Conservation (phyloP, 768 basidiomycete species). For the Auriscalpium vulgare region DNA sequence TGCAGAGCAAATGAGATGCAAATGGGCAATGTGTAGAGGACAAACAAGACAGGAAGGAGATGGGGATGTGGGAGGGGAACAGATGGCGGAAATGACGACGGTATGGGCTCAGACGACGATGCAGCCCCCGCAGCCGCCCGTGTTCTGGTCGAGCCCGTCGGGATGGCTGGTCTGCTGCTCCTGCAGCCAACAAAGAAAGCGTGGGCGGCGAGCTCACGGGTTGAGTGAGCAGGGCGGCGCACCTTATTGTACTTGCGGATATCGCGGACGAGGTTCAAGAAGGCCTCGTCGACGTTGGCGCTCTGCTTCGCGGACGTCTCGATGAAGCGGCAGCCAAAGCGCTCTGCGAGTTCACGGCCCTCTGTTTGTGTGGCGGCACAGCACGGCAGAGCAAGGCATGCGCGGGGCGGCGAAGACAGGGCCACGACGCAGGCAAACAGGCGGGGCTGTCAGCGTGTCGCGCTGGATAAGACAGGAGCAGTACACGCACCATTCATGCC, state of each 20-base stretch:
- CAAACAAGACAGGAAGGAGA: too few relatives aligned
- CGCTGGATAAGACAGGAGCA: not conserved
- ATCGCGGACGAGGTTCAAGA: slow-evolving; percentile 86
- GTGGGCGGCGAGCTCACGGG: not conserved
- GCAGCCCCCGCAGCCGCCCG: slow-evolving; percentile 55
- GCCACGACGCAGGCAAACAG: too few relatives aligned
- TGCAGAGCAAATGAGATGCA: too few relatives aligned
- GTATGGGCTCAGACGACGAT: slow-evolving; percentile 40
- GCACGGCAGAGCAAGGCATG: too few relatives aligned
- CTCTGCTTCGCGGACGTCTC: slow-evolving; percentile 96
- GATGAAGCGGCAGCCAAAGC: slow-evolving; percentile 89
- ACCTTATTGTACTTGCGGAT: slow-evolving; percentile 94
- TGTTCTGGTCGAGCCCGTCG: slow-evolving; percentile 45
- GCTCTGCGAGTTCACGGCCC: slow-evolving; percentile 94
- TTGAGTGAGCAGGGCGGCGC: slow-evolving; percentile 6
- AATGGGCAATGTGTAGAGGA: too few relatives aligned
- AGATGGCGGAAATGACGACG: too few relatives aligned
- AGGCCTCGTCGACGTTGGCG: slow-evolving; percentile 95
- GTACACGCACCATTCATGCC: slow-evolving; percentile 73
- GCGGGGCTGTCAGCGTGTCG: not conserved
- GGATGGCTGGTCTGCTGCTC: slow-evolving; percentile 57
- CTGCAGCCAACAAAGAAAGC: slow-evolving; percentile 25
- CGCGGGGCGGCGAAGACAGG: too few relatives aligned
- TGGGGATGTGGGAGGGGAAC: too few relatives aligned
- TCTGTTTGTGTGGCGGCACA: slow-evolving; percentile 38